These are phyloP conservation scores for Coccomyxa subellipsoidea DNA, from an alignment of 163 green algal species.

Conservation along the genomic window DNA sequence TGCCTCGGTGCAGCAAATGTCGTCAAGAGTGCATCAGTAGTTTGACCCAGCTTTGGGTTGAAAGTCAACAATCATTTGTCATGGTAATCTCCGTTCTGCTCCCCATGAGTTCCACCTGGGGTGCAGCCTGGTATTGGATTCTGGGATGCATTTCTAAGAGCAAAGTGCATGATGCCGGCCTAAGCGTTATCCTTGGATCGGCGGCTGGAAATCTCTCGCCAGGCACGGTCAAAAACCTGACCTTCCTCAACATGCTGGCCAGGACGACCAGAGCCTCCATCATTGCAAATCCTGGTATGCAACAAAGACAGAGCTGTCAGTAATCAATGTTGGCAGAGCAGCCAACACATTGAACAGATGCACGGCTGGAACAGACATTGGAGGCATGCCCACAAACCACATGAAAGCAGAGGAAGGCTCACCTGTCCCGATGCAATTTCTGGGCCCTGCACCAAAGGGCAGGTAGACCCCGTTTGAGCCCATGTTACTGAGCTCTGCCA, in stretches of 20 bases:
- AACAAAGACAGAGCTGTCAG: neutral
- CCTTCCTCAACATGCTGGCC: conserved; percentile 53
- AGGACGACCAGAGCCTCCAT: conserved; percentile 76
- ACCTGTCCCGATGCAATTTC: conserved; percentile 83
- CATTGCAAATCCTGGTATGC: conserved; percentile 84
- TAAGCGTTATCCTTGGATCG: conserved; percentile 70
- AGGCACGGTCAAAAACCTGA: conserved; percentile 15
- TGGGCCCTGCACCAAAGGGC: conserved; percentile 78
- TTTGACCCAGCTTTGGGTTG: too few species aligned
- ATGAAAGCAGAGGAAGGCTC: neutral
- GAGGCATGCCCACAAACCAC: too few species aligned
- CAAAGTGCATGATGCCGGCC: conserved; percentile 35
- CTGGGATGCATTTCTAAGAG: neutral
- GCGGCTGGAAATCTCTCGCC: conserved; percentile 47
- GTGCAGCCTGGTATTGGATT: neutral
- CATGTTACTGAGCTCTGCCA: conserved; percentile 45
- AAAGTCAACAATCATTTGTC: too few species aligned
- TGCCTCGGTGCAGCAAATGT: too few species aligned
- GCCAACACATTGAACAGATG: too few species aligned
- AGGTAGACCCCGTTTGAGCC: conserved; percentile 70
- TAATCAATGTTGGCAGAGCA: too few species aligned
- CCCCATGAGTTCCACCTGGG: neutral
- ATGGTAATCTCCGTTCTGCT: neutral
- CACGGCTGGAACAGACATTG: too few species aligned
- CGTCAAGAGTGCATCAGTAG: too few species aligned